Base-by-base conservation (phyloP, 805 yeast species). In the Cyberlindnera misumaiensis region DNA sequence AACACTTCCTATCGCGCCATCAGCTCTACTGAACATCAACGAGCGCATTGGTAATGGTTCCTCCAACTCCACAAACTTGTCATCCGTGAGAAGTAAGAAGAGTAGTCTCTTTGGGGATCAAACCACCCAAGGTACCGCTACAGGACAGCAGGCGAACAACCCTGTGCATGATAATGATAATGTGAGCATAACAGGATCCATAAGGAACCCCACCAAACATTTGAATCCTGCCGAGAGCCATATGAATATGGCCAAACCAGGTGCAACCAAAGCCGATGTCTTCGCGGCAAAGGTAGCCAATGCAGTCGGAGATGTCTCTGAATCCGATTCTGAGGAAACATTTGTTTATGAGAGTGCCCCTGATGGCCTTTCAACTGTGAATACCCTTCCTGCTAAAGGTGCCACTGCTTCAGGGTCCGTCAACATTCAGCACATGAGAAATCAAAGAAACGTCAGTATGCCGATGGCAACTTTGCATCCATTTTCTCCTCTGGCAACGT, bases 281-380 rank as follows among this genome's bases (percentile, higher is more conserved):
- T 93, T 93, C 60, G 97, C 97, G 9, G 97, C 97, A 0, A 84
- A 83, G 50, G 68, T 93, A 44, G 97, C 96, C 8, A 81, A 87
- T 40, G 97, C 97, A 1, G 94, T 90, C 4, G 95, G 83, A 46
- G 96, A 87, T 50, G 89, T 77, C 32, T 86, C 83, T 44, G 77
- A 83, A 30, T 80, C 89, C 26, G 97, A 89, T 57, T 78, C 88
- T 18, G 96, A 89, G 49, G 98, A 93, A 58, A 87, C 95, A 2
- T 90, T 93, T 68, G 96, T 90, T n/a, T 90, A 90, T 58, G 97
- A 89, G 52, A 54, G 58, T 39, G 55, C 56, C 0, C 56, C 56
- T 11, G 56, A 53, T 45, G 53, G 48, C 5, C 20, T 47, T 18
- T 44, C 45, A 27, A 43, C 56, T 2, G 41, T 49, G 8, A 48